phyloP scores from a whole-genome alignment of 108 stramenopile species.

The Mediolabrus comicus region DNA sequence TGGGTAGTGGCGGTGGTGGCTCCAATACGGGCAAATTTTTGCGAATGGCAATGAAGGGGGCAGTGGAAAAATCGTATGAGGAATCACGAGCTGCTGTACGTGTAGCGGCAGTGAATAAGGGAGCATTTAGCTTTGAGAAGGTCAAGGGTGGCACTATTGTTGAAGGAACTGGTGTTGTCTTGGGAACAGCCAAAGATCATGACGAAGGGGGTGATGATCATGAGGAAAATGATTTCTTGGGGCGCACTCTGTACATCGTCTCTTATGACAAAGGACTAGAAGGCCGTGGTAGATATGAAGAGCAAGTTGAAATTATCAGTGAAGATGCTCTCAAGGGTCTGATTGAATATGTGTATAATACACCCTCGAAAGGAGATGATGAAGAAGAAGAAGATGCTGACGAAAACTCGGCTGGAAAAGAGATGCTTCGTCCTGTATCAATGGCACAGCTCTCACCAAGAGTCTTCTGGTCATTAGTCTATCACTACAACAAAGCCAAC shows the following conservation, averaged over 20 bases:
- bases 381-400: background rate
- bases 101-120: conserved; percentile 63
- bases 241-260: conserved; percentile 38
- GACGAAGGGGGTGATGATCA: background rate
- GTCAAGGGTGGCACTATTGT: conserved; percentile 21
- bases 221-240: conserved; percentile 8
- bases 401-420: conserved; percentile 44
- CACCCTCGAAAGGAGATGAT: background rate
- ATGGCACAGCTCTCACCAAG: conserved; percentile 77
- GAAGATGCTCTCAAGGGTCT: conserved; percentile 61
- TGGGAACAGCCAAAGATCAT: conserved; percentile 21
- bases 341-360: conserved; percentile 56
- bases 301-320: conserved; percentile 71
- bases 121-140: conserved; percentile 37
- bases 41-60: conserved; percentile 76
- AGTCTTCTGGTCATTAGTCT: conserved; percentile 69
- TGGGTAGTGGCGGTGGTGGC: conserved; percentile 36
- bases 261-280: conserved; percentile 70
- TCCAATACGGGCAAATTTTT: conserved; percentile 65
- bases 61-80: conserved; percentile 79
- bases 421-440: conserved; percentile 67
- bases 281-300: conserved; percentile 63
- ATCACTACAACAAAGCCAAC: conserved; percentile 30
- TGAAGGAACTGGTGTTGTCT: conserved; percentile 23
- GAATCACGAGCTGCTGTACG: conserved; percentile 66